Conservation (phyloP, 768 basidiomycete genomes). For the Trametes elegans region DNA sequence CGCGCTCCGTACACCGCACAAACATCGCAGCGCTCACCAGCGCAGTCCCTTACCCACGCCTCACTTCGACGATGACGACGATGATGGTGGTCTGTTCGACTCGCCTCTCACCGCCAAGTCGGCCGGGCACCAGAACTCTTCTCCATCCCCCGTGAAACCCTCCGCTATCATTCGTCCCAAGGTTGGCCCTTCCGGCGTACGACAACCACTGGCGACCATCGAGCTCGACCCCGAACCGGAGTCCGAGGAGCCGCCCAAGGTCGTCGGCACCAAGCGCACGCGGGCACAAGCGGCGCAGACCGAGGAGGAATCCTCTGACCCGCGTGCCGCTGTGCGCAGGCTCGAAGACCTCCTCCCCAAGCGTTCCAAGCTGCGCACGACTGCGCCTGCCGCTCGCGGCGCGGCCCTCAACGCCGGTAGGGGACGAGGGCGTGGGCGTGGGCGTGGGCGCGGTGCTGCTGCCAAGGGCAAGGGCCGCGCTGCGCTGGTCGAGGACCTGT, state of each 20-base stretch:
- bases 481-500: neutral
- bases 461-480: conserved; percentile 7
- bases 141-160: conserved; percentile 24
- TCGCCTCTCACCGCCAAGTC: conserved; percentile 18
- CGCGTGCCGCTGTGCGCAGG: conserved; percentile 14
- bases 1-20: conserved; percentile 26
- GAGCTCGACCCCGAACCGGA: neutral
- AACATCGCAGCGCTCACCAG: conserved; percentile 22
- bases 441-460: neutral
- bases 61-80: conserved; percentile 20
- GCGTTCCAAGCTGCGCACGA: conserved; percentile 12
- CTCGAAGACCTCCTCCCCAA: conserved; percentile 24
- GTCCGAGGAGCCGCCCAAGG: neutral
- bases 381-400: neutral
- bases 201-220: neutral
- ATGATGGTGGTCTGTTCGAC: conserved; percentile 12
- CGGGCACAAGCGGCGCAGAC: conserved; percentile 11
- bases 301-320: conserved; percentile 16
- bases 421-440: conserved; percentile 4
- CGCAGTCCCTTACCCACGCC: conserved; percentile 26
- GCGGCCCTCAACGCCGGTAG: too few species aligned
- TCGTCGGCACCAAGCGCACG: conserved; percentile 14
- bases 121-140: conserved; percentile 7
- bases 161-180: neutral
- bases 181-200: neutral